Evolutionary conservation across 164 flowering plant species (phyloP), one percentile per base, ranked within the genome.

Genomic region (Nelumbo lutea): DNA sequence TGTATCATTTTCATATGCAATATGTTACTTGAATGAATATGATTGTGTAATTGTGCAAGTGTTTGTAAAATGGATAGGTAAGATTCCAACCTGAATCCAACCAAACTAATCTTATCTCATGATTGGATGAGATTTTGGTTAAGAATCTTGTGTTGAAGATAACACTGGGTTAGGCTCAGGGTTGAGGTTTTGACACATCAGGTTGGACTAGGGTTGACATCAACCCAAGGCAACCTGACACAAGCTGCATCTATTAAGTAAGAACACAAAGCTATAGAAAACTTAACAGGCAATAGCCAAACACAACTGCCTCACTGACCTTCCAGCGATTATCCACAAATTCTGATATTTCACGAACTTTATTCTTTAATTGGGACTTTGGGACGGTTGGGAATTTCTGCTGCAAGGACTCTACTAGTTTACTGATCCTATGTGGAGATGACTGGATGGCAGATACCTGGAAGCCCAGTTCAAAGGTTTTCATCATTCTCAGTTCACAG

Each of bases 271-370:
- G 9, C 1, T 39, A 7, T 41, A 47, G 40, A 27, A 42, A 59
- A 27, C 0, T 5, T 14, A 38, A 64, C n/a, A 4, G 39, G 9
- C 43, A 6, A 27, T 2, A 8, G 9, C 9, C 38, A 15, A 11
- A 65, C 1, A 68, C 42, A 3, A n/a, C 61, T 44, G 52, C 40
- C 47, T 57, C 15, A 79, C 85, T 52, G 45, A 89, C 97, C 97
- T 88, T 88, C 96, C 97, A 90, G 1, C 87, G 86, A 61, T 87
- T 89, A 71, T 94, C 93, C 51, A 76, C 81, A 76, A 89, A 95
- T 11, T 85, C 83, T 61, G 97, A 81, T 72, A 95, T 73, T 74
- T 95, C 94, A 42, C 88, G 87, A 71, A 95, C 96, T 90, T 89
- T 90, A 46, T 72, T 80, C 67, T 76, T 81, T 55, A 92, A 64